Base-by-base conservation (phyloP, 148 eudicot species). In the Cornus florida region DNA sequence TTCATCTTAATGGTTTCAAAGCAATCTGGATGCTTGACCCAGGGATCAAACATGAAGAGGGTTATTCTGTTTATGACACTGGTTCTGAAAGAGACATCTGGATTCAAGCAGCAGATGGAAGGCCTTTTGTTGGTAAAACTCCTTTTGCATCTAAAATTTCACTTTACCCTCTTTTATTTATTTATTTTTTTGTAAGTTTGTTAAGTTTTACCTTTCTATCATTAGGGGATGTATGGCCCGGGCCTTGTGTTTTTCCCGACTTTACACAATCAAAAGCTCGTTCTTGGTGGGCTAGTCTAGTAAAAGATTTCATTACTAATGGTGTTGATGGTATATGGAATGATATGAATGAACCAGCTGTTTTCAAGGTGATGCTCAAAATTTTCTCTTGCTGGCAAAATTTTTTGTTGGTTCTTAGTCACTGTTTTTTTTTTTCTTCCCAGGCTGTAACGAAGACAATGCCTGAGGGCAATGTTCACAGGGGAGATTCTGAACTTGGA, bases 21-120 rank as follows among this genome's bases (percentile, higher is more conserved):
- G 99, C 98, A 68, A 92, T 92, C 76, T 97, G 99, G 99, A 97
- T 97, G 98, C 99, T 94, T 83, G 99, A 97, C 82, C 99, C 99
- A 11, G 99, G 98, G 78, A 90, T 94, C 78, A 97, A 97, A 85
- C 83, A 74, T n/a, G 98, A 97, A 78, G 79, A 87, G 50, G 97
- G 98, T 73, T 97, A 97, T 83, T 94, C 89, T 85, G 95, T 92
- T 79, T 92, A 92, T 81, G 98, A 94, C 62, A 88, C 91, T 84
- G 99, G 98, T 75, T 86, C 97, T 75, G 87, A 94, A 82, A 85
- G 74, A 39, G 94, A 90, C 33, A 69, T 92, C 60, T 97, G 99
- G 99, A 33, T 94, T 78, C 92, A 88, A 87, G 89, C 89, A 79
- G 90, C 91, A n/a, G 92, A 92, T 78, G 94, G 94, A 79, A 90